phyloP scores from a whole-genome alignment of 148 eudicot species.

The Amaranthus palmeri region DNA sequence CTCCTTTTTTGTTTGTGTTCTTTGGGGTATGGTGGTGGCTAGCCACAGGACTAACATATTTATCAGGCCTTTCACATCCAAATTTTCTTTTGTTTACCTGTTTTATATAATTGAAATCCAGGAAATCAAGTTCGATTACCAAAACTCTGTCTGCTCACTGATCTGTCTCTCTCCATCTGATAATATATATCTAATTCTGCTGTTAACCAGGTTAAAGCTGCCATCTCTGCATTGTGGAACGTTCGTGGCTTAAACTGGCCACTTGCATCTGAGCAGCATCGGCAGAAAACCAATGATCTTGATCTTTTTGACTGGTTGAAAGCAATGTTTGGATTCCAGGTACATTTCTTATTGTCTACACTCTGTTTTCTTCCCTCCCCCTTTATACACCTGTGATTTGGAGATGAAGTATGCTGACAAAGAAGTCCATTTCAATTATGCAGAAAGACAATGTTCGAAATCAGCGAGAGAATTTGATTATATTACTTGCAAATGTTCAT shows the following conservation, averaged over 20 bases:
- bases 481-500: constrained; percentile 75
- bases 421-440: constrained; percentile 22
- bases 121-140: no score
- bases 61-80: no score
- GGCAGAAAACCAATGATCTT: constrained; percentile 68
- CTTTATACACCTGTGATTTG: background rate
- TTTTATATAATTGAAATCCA: no score
- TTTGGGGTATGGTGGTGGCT: no score
- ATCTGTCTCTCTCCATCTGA: constrained; percentile 2
- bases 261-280: constrained; percentile 57
- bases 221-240: constrained; percentile 65
- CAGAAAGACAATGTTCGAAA: constrained; percentile 94
- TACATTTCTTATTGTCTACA: constrained; percentile 22
- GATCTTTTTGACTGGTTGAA: constrained; percentile 96
- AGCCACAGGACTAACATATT: no score
- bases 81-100: no score
- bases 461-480: constrained; percentile 86
- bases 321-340: constrained; percentile 99
- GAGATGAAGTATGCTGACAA: background rate
- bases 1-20: no score
- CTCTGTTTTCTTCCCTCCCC: background rate
- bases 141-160: background rate
- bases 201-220: constrained; percentile 69
- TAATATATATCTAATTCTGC: background rate
- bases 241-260: constrained; percentile 75